phyloP scores from a whole-genome alignment of 192 early-diverging fungal genomes.

The Coemansia aciculifera region DNA sequence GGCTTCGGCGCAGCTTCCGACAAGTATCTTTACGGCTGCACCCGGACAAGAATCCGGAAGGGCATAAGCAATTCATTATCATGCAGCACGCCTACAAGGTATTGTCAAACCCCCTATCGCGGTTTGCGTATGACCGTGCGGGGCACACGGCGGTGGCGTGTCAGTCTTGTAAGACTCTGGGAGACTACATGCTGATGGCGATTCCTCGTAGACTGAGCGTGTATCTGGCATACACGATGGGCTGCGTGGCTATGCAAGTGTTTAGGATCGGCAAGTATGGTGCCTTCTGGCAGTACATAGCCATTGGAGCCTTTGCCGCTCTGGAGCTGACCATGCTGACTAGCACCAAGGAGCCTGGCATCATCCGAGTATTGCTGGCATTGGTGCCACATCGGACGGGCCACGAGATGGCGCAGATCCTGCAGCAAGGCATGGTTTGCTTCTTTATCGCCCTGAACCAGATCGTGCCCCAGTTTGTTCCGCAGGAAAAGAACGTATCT shows the following conservation, averaged over 20 bases:
- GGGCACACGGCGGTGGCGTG: constrained; percentile 63
- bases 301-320: constrained; percentile 40
- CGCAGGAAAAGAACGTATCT: constrained; percentile 33
- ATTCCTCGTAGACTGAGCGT: constrained; percentile 38
- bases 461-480: constrained; percentile 51
- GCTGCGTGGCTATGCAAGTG: constrained; percentile 43
- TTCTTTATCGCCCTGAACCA: constrained; percentile 52
- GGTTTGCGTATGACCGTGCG: constrained; percentile 73
- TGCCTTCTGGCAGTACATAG: constrained; percentile 50
- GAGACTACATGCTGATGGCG: constrained; percentile 81
- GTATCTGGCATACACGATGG: constrained; percentile 34
- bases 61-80: constrained; percentile 70
- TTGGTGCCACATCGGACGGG: constrained; percentile 43
- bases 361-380: constrained; percentile 29
- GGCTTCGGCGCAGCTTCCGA: constrained; percentile 55
- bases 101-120: constrained; percentile 63
- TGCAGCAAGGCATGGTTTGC: constrained; percentile 47
- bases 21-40: constrained; percentile 59
- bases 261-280: constrained; percentile 42
- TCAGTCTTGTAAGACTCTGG: constrained; percentile 59
- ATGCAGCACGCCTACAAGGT: constrained; percentile 78
- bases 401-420: constrained; percentile 43
- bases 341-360: constrained; percentile 22
- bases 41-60: constrained; percentile 68
- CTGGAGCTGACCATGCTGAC: constrained; percentile 48